Percentiles rank a stretch among this genome's conserved stretches.
phyloP scores from a whole-genome alignment of 805 yeast species.

The Wickerhamomyces canadensis region DNA sequence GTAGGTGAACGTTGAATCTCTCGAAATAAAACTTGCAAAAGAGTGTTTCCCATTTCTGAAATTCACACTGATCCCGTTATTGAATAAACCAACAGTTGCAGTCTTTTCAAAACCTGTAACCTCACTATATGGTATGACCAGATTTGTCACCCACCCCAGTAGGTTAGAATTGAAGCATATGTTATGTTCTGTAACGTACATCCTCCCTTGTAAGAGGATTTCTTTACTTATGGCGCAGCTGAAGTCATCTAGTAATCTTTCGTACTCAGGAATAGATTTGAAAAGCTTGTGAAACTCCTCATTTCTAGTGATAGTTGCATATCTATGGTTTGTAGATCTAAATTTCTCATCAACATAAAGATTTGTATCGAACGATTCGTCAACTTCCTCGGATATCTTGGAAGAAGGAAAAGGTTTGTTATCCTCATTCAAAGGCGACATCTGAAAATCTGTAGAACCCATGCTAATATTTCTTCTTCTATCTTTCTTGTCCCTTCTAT shows the following conservation, averaged over 20 bases:
- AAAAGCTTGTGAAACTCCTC: constrained; percentile 75
- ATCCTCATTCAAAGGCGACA: constrained; percentile 19
- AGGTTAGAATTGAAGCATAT: constrained; percentile 84
- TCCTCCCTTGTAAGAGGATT: constrained; percentile 78
- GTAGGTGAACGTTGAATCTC: constrained; percentile 72
- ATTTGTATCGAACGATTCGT: constrained; percentile 25
- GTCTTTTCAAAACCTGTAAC: constrained; percentile 72
- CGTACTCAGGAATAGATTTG: constrained; percentile 59
- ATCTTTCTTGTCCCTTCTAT: constrained; percentile 12
- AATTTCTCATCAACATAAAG: constrained; percentile 55
- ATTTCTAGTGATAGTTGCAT: constrained; percentile 59
- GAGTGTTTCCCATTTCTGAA: constrained; percentile 43
- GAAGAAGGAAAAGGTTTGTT: constrained; percentile 6
- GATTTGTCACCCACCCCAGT: constrained; percentile 85
- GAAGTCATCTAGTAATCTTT: constrained; percentile 77
- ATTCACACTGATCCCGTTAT: constrained; percentile 64
- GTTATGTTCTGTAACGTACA: constrained; percentile 73
- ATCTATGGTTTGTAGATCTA: constrained; percentile 53
- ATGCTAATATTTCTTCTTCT: constrained; percentile 15
- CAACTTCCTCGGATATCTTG: constrained; percentile 1
- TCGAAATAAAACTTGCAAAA: constrained; percentile 81
- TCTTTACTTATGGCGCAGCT: constrained; percentile 88
- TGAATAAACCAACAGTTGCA: constrained; percentile 82
- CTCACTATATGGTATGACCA: constrained; percentile 67
- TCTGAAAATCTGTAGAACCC: constrained; percentile 11